Conservation (phyloP, 2,329 filamentous ascomycete genomes). For the Lachnellula cervina region DNA sequence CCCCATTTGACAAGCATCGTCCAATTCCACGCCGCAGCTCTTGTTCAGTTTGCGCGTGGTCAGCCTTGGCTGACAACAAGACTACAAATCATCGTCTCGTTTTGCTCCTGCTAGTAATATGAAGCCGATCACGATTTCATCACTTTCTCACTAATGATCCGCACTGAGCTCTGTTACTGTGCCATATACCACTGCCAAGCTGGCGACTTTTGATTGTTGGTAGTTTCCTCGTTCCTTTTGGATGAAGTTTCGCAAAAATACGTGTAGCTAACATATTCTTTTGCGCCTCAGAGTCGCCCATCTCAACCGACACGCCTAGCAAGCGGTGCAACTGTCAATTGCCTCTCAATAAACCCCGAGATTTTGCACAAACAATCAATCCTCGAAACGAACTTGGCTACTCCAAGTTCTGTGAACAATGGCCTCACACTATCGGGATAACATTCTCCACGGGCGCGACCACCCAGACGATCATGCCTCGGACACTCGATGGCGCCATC, state of each 20-base stretch:
- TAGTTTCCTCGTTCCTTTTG: background rate
- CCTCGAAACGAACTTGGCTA: background rate
- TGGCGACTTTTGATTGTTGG: background rate
- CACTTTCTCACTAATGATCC: background rate
- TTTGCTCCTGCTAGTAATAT: background rate
- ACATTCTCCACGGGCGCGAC: conserved; percentile 23
- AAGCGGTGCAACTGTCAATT: background rate
- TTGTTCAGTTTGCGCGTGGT: too few relatives aligned
- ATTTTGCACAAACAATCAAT: background rate
- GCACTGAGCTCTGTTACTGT: background rate
- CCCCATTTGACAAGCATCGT: too few relatives aligned
- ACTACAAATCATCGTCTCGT: background rate
- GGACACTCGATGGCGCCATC: conserved; percentile 56
- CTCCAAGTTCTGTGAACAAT: conserved; percentile 11
- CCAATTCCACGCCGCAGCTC: too few relatives aligned
- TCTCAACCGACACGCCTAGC: background rate
- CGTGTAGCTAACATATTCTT: background rate
- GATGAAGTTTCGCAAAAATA: background rate
- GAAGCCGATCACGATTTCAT: background rate
- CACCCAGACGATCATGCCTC: conserved; percentile 51
- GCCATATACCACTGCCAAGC: background rate
- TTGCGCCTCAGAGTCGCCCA: background rate
- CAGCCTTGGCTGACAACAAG: background rate
- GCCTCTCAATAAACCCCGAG: background rate
- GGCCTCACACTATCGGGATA: conserved; percentile 25